These are phyloP conservation scores for Cladosporium sphaerospermum DNA, from an alignment of 2,329 filamentous ascomycete species.

Conservation along the genomic window DNA sequence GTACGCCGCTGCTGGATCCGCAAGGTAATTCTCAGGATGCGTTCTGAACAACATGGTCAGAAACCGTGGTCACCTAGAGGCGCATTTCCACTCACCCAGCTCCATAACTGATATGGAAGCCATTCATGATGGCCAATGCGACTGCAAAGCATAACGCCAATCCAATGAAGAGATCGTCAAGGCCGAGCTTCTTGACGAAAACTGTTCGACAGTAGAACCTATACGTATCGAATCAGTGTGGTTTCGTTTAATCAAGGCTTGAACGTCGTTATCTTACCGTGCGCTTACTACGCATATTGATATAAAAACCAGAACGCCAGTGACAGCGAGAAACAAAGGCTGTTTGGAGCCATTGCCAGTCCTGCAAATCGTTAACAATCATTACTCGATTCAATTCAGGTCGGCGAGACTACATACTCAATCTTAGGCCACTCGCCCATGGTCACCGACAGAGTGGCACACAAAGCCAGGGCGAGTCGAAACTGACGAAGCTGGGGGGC, in stretches of 20 bases:
- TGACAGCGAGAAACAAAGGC: conserved; percentile 3
- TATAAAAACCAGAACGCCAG: not conserved
- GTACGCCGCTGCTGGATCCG: not conserved
- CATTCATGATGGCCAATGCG: conserved; percentile 2
- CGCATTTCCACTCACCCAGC: not conserved
- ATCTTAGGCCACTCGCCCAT: not conserved
- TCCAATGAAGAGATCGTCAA: not conserved
- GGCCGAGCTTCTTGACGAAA: not conserved
- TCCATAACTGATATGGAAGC: conserved; percentile 7
- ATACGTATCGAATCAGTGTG: not conserved
- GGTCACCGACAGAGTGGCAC: not conserved
- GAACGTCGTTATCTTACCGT: not conserved
- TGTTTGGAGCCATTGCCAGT: conserved; percentile 4
- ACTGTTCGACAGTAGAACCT: not conserved
- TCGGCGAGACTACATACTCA: no score
- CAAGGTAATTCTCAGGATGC: not conserved
- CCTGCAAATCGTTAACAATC: not conserved
- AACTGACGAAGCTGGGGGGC: not conserved
- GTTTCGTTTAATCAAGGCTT: not conserved
- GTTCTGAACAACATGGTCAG: not conserved
- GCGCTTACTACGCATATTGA: conserved; percentile 2
- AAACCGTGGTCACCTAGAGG: not conserved
- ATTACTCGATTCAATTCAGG: no score
- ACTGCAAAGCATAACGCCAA: not conserved
- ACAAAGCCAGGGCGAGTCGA: not conserved